A percentile compares a stretch with the other conserved stretches of the same genome.
Evolutionary conservation across 441 rosid species (phyloP).

Genomic region (Erysimum cheiri): DNA sequence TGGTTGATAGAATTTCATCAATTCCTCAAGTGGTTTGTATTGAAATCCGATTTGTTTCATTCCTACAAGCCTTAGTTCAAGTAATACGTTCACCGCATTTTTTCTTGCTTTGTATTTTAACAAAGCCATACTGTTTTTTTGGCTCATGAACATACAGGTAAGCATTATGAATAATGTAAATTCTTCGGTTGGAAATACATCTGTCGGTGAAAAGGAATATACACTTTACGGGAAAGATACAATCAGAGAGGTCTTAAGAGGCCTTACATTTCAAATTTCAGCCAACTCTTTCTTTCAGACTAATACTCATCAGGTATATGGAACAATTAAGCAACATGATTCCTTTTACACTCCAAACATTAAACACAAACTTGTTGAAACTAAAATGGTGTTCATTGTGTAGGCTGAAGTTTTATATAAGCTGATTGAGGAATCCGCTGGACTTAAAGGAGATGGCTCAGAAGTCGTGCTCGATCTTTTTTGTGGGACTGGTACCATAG

Average conservation of each 20-base stretch:
- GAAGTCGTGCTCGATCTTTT: constrained; percentile 92
- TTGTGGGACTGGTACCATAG: constrained; percentile 97
- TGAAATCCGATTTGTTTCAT: constrained; percentile 8
- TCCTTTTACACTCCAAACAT: neutral
- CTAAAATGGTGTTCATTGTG: constrained; percentile 29
- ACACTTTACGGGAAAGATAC: constrained; percentile 74
- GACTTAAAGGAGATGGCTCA: constrained; percentile 83
- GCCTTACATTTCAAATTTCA: constrained; percentile 86
- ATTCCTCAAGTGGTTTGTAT: constrained; percentile 89
- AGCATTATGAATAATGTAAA: constrained; percentile 90
- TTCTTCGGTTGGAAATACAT: constrained; percentile 89
- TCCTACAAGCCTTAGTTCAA: neutral
- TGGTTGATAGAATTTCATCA: constrained; percentile 72
- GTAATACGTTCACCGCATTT: neutral
- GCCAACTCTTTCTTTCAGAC: constrained; percentile 98
- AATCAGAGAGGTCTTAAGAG: constrained; percentile 80
- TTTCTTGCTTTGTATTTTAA: neutral
- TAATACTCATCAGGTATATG: constrained; percentile 79
- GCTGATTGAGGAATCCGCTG: constrained; percentile 83
- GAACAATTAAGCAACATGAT: constrained; percentile 9
- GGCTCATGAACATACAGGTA: constrained; percentile 53
- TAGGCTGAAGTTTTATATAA: constrained; percentile 93
- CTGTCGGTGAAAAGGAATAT: constrained; percentile 87
- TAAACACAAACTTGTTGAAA: neutral
- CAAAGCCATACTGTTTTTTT: neutral